These are phyloP conservation scores for Blastocystis sp. DNA, from an alignment of 352 stramenopile species.

Conservation along the genomic window DNA sequence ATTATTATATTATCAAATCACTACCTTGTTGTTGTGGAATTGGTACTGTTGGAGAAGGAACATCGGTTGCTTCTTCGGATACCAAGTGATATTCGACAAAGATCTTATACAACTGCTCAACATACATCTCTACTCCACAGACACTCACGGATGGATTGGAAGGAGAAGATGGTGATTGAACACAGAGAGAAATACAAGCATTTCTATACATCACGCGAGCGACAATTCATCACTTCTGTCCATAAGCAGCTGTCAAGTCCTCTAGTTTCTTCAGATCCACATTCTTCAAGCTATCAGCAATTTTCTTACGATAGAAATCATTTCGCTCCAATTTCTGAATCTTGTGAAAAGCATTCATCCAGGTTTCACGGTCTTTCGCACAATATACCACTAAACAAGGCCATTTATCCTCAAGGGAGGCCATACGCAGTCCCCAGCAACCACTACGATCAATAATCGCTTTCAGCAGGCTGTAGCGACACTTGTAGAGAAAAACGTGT, in stretches of 20 bases:
- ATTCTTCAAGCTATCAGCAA: conserved; percentile 48
- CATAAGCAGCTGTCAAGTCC: conserved; percentile 8
- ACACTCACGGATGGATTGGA: conserved; percentile 49
- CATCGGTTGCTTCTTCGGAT: background rate
- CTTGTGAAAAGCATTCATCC: conserved; percentile 54
- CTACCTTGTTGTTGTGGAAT: background rate
- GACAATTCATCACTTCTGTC: background rate
- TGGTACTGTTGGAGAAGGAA: background rate
- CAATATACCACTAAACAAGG: conserved; percentile 59
- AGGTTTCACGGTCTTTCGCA: conserved; percentile 17
- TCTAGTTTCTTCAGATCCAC: conserved; percentile 55
- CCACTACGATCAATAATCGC: conserved; percentile 33
- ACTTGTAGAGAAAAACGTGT: conserved; percentile 62
- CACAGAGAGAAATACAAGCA: conserved; percentile 50
- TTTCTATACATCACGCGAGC: conserved; percentile 4
- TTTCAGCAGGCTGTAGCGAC: conserved; percentile 40
- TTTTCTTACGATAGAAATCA: conserved; percentile 24
- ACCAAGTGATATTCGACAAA: conserved; percentile 49
- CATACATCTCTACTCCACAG: conserved; percentile 25
- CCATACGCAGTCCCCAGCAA: conserved; percentile 51
- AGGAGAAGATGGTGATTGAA: conserved; percentile 53
- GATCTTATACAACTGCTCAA: conserved; percentile 48
- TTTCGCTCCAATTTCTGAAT: conserved; percentile 52
- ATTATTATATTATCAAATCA: background rate
- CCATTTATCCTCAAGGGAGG: conserved; percentile 38